These are phyloP conservation scores for Botrytis squamosa DNA, from an alignment of 2,329 filamentous ascomycete species.

Conservation along the genomic window DNA sequence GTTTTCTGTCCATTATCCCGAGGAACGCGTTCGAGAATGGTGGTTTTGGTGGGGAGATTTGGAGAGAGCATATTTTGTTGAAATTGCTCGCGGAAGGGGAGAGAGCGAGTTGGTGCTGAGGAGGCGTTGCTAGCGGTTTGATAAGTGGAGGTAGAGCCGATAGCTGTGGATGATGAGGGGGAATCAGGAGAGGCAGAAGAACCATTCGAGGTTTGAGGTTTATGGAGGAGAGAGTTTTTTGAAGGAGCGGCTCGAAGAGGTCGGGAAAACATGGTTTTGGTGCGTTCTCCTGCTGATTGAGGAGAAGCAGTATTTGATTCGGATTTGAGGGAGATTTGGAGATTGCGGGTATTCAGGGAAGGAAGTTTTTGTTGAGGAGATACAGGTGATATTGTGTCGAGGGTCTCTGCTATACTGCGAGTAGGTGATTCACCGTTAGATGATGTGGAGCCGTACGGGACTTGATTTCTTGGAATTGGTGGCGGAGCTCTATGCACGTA, in stretches of 20 bases:
- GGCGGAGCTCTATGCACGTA: slow-evolving; percentile 59
- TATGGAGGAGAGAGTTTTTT: slow-evolving; percentile 6
- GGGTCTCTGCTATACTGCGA: slow-evolving; percentile 34
- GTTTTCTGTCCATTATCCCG: slow-evolving; percentile 50
- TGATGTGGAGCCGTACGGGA: slow-evolving; percentile 34
- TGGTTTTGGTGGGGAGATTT: slow-evolving; percentile 56
- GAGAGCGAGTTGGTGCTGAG: slow-evolving; percentile 41
- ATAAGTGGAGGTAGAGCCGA: slow-evolving; percentile 2
- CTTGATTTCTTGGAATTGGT: slow-evolving; percentile 52
- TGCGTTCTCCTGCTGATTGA: slow-evolving; percentile 20
- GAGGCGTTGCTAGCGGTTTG: slow-evolving; percentile 21
- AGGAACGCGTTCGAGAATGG: slow-evolving; percentile 56
- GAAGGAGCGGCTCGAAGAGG: slow-evolving; percentile 20
- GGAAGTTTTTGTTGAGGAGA: slow-evolving; percentile 16
- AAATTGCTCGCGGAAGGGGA: slow-evolving; percentile 63
- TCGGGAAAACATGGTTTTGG: background rate
- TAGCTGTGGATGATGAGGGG: slow-evolving; percentile 18
- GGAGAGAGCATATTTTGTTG: slow-evolving; percentile 42
- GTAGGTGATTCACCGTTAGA: slow-evolving; percentile 30
- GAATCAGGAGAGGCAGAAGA: background rate
- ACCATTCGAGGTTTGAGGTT: slow-evolving; percentile 10
- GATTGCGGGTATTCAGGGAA: slow-evolving; percentile 17
- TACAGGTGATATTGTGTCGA: slow-evolving; percentile 25
- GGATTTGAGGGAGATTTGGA: slow-evolving; percentile 25
- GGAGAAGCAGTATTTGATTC: slow-evolving; percentile 30